phyloP scores from a whole-genome alignment of 2,329 filamentous ascomycete species.

The Microdochium paspali region DNA sequence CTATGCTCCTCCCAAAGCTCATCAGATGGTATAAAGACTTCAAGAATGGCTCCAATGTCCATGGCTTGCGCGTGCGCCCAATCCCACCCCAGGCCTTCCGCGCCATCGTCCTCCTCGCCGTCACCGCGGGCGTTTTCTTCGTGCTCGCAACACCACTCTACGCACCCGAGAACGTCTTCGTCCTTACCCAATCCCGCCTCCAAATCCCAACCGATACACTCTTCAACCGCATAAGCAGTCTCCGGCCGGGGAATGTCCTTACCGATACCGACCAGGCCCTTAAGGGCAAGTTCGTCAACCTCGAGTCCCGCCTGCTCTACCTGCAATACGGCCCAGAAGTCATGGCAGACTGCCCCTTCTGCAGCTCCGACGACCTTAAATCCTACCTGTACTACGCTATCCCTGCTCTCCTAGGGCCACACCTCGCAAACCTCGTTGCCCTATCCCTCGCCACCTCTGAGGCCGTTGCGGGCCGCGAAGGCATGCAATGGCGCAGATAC shows the following conservation, averaged over 20 bases:
- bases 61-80: constrained; percentile 42
- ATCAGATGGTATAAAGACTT: constrained; percentile 54
- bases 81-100: constrained; percentile 43
- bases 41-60: constrained; percentile 30
- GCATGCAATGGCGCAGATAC: constrained; percentile 57
- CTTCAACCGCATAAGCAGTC: constrained; percentile 60
- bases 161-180: constrained; percentile 74
- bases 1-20: constrained; percentile 59
- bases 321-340: constrained; percentile 71
- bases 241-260: constrained; percentile 39
- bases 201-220: constrained; percentile 79
- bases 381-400: constrained; percentile 76
- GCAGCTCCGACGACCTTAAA: constrained; percentile 56
- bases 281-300: constrained; percentile 56
- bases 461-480: constrained; percentile 52
- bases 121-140: constrained; percentile 38
- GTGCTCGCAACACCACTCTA: constrained; percentile 56
- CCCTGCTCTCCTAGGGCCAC: constrained; percentile 63
- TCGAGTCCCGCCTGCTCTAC: constrained; percentile 71
- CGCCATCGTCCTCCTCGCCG: constrained; percentile 50
- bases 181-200: constrained; percentile 66
- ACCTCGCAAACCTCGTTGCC: constrained; percentile 66
- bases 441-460: constrained; percentile 67
- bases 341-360: constrained; percentile 73
- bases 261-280: constrained; percentile 55